Evolutionary conservation across 2,329 filamentous ascomycete species (phyloP), one percentile per base, ranked within the genome.

Genomic region (Rutstroemia sp.): DNA sequence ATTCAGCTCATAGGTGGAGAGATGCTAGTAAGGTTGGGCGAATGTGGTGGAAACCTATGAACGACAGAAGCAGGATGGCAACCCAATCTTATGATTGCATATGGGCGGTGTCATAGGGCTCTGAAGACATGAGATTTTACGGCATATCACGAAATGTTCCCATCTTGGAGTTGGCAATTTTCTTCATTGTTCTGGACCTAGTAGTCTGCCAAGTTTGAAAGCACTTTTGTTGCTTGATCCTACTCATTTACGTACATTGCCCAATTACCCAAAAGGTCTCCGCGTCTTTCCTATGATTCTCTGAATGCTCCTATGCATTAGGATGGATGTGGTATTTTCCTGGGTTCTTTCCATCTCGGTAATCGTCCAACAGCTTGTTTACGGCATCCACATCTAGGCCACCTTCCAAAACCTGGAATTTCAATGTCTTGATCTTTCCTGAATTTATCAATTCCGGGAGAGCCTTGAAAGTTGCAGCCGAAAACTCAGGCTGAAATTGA

Each of bases 251-350:
- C 30, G 12, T 34, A 19, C 4, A 30, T 30, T 34, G 21, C 12
- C 6, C 7, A 3, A n/a, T 10, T 19, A 21, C 21, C 9, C 14
- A 23, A 34, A 16, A 45, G 30, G 27, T 7, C 5, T 3, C n/a
- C 12, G 9, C 2, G 21, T 2, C 17, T 6, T 21, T 14, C 5
- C 25, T 39, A 34, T 19, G 47, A 9, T 19, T 8, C 9, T 39
- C 10, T 34, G 4, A 34, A 10, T 12, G 9, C 30, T 9, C 30
- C 30, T 34, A 34, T 34, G 30, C 53, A 36, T 56, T 56, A 10
- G 54, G 54, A 47, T 57, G 46, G 5, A 57, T n/a, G 23, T 54
- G 51, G 34, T 30, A 48, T 23, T 57, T 57, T 17, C 48, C 51
- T n/a, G 54, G 54, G 8, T 49, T 51, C 14, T 50, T 57, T 5